Evolutionary conservation across 2,329 filamentous ascomycete genomes (phyloP).

Genomic region (Thelonectria rubi): DNA sequence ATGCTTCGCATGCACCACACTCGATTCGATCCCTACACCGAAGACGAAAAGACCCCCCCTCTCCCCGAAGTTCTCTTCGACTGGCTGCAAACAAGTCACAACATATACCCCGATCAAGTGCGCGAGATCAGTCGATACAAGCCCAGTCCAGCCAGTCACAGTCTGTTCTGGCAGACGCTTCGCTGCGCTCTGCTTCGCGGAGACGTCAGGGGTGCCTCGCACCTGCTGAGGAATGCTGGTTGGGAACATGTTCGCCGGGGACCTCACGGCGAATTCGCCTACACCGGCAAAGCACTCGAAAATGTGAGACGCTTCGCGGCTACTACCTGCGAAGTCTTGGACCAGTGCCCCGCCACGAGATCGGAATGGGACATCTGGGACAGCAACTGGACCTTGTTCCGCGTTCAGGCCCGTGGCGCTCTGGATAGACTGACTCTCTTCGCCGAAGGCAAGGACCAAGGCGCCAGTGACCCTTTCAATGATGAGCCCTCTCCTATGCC

Average conservation of each 20-base stretch:
- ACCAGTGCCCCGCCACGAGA: slow-evolving; percentile 74
- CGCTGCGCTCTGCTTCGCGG: slow-evolving; percentile 79
- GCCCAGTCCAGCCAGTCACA: slow-evolving; percentile 79
- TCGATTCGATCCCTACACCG: slow-evolving; percentile 52
- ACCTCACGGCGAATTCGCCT: slow-evolving; percentile 70
- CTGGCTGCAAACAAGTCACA: slow-evolving; percentile 83
- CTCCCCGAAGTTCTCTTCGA: slow-evolving; percentile 82
- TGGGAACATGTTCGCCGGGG: slow-evolving; percentile 81
- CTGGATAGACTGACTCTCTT: slow-evolving; percentile 78
- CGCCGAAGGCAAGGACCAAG: slow-evolving; percentile 75
- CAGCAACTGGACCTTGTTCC: slow-evolving; percentile 84
- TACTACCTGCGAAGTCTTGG: slow-evolving; percentile 73
- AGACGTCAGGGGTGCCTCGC: slow-evolving; percentile 71
- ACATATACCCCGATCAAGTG: slow-evolving; percentile 74
- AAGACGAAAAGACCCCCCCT: slow-evolving; percentile 57
- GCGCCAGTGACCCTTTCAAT: slow-evolving; percentile 42
- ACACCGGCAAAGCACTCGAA: slow-evolving; percentile 77
- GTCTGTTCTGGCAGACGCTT: slow-evolving; percentile 87
- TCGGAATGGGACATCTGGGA: slow-evolving; percentile 85
- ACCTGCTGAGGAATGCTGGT: slow-evolving; percentile 76
- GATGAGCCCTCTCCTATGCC: slow-evolving; percentile 52
- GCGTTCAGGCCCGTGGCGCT: slow-evolving; percentile 75
- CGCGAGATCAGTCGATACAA: slow-evolving; percentile 69
- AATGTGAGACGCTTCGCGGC: slow-evolving; percentile 79
- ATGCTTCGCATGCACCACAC: slow-evolving; percentile 82